Percentiles rank a stretch among this genome's conserved stretches.
phyloP scores from a whole-genome alignment of 2,329 filamentous ascomycete species.

The Sporothrix protearum region DNA sequence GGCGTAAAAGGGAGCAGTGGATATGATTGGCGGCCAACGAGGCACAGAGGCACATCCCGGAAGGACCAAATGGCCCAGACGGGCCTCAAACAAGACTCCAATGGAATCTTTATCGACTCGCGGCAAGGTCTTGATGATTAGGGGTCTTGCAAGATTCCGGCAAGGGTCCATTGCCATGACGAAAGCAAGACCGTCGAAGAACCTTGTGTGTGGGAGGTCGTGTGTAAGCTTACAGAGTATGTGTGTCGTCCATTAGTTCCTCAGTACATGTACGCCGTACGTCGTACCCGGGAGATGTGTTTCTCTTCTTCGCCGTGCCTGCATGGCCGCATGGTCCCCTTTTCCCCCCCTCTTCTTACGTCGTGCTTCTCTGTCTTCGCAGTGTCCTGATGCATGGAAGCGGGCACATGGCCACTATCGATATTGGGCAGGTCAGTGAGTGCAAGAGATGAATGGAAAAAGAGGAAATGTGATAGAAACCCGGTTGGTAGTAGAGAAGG shows the following conservation, averaged over 20 bases:
- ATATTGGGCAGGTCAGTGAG: constrained; percentile 1
- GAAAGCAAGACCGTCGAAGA: neutral
- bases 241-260: neutral
- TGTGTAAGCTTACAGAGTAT: too few species aligned
- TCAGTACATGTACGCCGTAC: too few species aligned
- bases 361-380: neutral
- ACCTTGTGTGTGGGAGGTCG: too few species aligned
- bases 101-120: too few species aligned
- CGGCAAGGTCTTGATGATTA: too few species aligned
- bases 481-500: too few species aligned
- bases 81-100: neutral
- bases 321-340: neutral
- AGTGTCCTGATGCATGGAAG: neutral
- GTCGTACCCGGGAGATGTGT: neutral
- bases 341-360: neutral
- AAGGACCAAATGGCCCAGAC: neutral
- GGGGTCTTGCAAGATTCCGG: neutral
- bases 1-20: neutral
- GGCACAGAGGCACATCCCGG: too few species aligned
- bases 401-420: neutral
- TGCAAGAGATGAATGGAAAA: neutral
- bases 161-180: neutral
- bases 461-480: neutral
- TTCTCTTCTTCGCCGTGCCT: neutral
- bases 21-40: neutral